Percentiles rank a stretch among this genome's conserved stretches.
Conservation (phyloP, 768 basidiomycete genomes). For the Pulveroboletus frians region DNA sequence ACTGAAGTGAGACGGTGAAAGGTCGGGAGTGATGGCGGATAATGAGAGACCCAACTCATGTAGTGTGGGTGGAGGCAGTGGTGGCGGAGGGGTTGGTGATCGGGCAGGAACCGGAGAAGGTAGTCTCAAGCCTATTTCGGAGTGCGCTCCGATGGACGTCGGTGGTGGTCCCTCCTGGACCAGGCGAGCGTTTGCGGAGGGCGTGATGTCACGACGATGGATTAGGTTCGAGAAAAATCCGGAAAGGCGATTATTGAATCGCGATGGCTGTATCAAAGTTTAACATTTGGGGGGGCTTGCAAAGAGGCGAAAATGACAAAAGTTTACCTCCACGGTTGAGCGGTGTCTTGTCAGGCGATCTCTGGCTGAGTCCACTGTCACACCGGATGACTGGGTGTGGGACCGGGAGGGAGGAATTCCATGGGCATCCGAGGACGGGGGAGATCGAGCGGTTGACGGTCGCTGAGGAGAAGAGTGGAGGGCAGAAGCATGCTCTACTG, state of each 20-base stretch:
- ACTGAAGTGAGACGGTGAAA: constrained; percentile 73
- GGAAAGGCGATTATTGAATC: constrained; percentile 69
- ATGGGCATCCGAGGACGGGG: constrained; percentile 7
- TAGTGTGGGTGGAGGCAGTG: constrained; percentile 65
- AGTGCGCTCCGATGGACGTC: constrained; percentile 23
- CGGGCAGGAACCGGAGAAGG: constrained; percentile 51
- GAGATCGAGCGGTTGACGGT: constrained; percentile 32
- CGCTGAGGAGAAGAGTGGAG: constrained; percentile 31
- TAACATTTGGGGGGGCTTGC: constrained; percentile 4
- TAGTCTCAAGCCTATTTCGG: constrained; percentile 43
- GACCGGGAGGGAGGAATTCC: neutral
- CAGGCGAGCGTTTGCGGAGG: constrained; percentile 24
- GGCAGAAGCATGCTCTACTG: constrained; percentile 47
- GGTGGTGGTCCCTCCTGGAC: constrained; percentile 33
- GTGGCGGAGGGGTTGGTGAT: constrained; percentile 67
- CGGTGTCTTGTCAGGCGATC: constrained; percentile 45
- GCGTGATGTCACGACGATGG: constrained; percentile 55
- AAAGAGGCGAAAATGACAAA: constrained; percentile 2
- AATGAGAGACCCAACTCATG: constrained; percentile 72
- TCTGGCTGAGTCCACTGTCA: constrained; percentile 22
- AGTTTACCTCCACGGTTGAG: constrained; percentile 53
- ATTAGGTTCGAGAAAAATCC: constrained; percentile 83
- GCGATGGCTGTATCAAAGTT: constrained; percentile 35
- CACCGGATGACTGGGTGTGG: constrained; percentile 10
- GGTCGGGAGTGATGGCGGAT: constrained; percentile 57